These are phyloP conservation scores for Hortiboletus campestris DNA, from an alignment of 768 basidiomycete species.

Conservation along the genomic window DNA sequence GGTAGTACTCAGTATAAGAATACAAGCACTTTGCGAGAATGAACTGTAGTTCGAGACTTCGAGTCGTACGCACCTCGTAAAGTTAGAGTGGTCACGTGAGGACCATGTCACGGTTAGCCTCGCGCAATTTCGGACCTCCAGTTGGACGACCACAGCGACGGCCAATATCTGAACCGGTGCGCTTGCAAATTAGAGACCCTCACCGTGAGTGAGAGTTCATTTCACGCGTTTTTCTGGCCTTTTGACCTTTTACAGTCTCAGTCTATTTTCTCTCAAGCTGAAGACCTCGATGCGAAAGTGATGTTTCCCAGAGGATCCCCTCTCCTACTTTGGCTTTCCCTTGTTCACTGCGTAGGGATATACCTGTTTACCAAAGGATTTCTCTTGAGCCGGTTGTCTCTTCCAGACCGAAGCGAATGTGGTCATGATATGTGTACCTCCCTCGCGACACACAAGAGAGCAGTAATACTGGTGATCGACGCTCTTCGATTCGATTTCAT, in stretches of 20 bases:
- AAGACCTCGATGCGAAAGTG: constrained; percentile 8
- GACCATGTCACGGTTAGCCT: too few relatives aligned
- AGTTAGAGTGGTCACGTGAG: constrained; percentile 8
- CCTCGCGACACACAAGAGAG: constrained; percentile 69
- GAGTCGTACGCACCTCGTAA: too few relatives aligned
- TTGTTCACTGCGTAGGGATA: constrained; percentile 74
- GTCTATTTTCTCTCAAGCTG: neutral
- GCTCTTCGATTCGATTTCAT: constrained; percentile 94
- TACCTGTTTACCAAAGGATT: constrained; percentile 93
- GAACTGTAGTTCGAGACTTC: too few relatives aligned
- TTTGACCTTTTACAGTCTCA: neutral
- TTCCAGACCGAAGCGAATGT: constrained; percentile 43
- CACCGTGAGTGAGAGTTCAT: neutral
- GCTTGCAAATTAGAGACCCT: neutral
- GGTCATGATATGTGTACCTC: constrained; percentile 43
- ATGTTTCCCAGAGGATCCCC: constrained; percentile 19
- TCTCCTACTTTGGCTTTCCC: constrained; percentile 56
- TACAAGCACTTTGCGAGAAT: neutral
- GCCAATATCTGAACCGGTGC: neutral
- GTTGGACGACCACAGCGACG: neutral
- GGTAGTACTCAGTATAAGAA: neutral
- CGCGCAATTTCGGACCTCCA: too few relatives aligned
- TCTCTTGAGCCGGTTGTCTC: constrained; percentile 66
- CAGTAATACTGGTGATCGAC: constrained; percentile 86
- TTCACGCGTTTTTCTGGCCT: neutral